Base-by-base conservation (phyloP, 2,329 filamentous ascomycete species). In the Cercospora beticola region DNA sequence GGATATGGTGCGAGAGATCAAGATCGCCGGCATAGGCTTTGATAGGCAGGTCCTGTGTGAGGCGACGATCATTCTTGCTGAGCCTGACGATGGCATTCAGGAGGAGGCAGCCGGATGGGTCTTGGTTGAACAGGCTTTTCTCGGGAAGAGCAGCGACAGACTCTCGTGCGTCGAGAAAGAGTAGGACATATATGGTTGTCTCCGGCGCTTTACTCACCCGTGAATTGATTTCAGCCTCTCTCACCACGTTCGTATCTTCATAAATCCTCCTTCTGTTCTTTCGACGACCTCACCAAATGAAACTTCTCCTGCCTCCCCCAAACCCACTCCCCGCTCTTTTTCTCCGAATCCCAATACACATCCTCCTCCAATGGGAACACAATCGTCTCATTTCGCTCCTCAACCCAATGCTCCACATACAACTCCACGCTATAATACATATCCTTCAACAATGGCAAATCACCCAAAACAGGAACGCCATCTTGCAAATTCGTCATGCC, bases 401-500 rank as follows among this genome's bases (percentile, higher is more conserved):
- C 56, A 4, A 72, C 71, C 43, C 67, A 72, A 46, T 70, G 67
- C n/a, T 71, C 69, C 7, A 67, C 69, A 40, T 61, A 72, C 57
- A 72, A 59, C 64, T 74, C 72, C 16, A 74, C 60, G 23, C 71
- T 71, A 54, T 71, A 70, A 30, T 71, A 74, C 64, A 67, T 70
- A 16, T 70, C 31, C 57, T 67, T 59, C 59, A 72, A 28, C 33
- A 74, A 43, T 18, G 68, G 64, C 43, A 74, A 57, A 40, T 74
- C 71, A 6, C 72, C 72, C 4, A 72, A 62, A 0, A 74, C 60
- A 1, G 71, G 68, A 3, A 74, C 69, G 0, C 72, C 68, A 5
- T 69, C 66, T 62, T 72, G 71, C 16, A 72, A 46, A 62, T 72
- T 69, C 33, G 66, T 68, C 72, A 72, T 74, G n/a, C 71, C 72